Conservation (phyloP, 495 filamentous ascomycete genomes). For the Aspergillus coremiiformis region DNA sequence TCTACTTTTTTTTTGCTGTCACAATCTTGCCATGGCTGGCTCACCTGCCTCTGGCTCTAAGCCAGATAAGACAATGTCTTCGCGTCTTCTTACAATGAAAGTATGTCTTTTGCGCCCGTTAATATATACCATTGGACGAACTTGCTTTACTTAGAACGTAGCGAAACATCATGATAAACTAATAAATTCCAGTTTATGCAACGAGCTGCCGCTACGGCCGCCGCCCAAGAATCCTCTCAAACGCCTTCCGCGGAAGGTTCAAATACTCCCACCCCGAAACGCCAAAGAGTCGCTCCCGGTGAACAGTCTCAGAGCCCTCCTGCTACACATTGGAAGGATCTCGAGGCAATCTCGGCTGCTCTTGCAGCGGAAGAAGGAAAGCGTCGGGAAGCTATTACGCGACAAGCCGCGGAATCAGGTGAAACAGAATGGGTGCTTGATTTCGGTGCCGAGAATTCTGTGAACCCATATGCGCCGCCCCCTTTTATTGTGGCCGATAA, state of each 20-base stretch:
- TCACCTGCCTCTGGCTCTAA: conserved; percentile 27
- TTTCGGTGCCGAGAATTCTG: conserved; percentile 18
- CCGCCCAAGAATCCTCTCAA: conserved; percentile 35
- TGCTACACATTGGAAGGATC: conserved; percentile 27
- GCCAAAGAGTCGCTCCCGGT: conserved; percentile 35
- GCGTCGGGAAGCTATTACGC: conserved; percentile 60
- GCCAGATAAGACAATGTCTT: conserved; percentile 72
- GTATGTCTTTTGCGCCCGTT: conserved; percentile 22
- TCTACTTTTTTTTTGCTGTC: not conserved
- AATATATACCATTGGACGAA: not conserved
- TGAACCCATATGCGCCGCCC: conserved; percentile 14
- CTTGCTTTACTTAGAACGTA: conserved; percentile 6
- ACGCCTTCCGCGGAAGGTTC: conserved; percentile 28
- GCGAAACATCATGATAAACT: conserved; percentile 1
- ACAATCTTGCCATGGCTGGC: conserved; percentile 31
- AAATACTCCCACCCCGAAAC: conserved; percentile 34
- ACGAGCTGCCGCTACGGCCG: conserved; percentile 60
- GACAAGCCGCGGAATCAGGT: conserved; percentile 63
- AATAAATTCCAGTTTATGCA: conserved; percentile 73
- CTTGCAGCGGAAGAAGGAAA: conserved; percentile 69
- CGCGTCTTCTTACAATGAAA: conserved; percentile 88
- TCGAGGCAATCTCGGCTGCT: conserved; percentile 61
- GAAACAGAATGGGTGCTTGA: conserved; percentile 84
- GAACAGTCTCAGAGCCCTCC: conserved; percentile 18
- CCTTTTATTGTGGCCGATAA: conserved; percentile 30